Evolutionary conservation across 345 rosid species (phyloP).

Genomic region (Camelina sativa): DNA sequence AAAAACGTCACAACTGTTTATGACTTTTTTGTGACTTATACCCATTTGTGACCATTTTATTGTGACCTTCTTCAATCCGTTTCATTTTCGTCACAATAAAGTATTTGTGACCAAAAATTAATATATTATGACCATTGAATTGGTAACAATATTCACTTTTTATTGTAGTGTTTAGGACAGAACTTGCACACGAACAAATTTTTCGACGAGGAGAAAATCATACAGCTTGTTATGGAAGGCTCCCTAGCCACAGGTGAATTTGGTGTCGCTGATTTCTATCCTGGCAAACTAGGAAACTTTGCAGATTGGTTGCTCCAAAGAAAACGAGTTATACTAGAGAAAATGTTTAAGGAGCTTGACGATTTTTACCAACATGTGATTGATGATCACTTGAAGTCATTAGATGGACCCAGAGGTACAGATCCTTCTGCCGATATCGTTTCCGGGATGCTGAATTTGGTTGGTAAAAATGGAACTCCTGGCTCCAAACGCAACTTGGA

Average conservation of each 20-base stretch:
- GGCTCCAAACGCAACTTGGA: neutral
- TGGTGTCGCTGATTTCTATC: constrained; percentile 45
- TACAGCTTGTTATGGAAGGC: constrained; percentile 16
- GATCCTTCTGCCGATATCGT: constrained; percentile 35
- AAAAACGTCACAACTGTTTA: too few species aligned
- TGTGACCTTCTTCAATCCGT: too few species aligned
- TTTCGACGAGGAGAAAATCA: constrained; percentile 19
- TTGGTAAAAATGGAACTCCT: neutral
- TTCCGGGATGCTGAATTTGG: constrained; percentile 5
- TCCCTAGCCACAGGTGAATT: neutral
- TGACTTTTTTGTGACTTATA: too few species aligned
- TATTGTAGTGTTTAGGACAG: too few species aligned
- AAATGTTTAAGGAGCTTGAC: constrained; percentile 47
- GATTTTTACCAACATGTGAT: constrained; percentile 48
- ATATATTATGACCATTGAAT: too few species aligned
- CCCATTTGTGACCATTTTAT: too few species aligned
- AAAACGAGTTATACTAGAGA: constrained; percentile 32
- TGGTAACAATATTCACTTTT: too few species aligned
- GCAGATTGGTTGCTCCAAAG: constrained; percentile 48
- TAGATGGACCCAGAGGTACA: constrained; percentile 2
- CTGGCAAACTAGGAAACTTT: constrained; percentile 42
- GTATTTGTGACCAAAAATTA: too few species aligned
- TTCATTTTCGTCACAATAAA: too few species aligned
- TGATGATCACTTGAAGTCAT: constrained; percentile 50
- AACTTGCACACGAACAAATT: constrained; percentile 37